Conservation (phyloP, 169 alveolate genomes). For the Perkinsus chesapeaki region DNA sequence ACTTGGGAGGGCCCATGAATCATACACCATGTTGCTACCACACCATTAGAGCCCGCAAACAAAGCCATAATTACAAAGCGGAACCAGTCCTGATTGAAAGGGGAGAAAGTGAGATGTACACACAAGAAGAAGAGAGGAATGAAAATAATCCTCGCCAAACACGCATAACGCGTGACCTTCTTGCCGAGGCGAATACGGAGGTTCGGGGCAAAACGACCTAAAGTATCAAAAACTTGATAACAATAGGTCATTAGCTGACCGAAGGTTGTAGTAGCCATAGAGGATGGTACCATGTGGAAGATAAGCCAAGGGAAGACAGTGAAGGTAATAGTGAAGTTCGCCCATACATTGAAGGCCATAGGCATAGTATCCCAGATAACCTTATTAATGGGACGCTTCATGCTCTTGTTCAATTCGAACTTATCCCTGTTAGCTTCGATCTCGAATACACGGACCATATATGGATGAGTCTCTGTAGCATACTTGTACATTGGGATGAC, state of each 20-base stretch:
- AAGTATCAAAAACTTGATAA: not conserved
- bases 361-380: not conserved
- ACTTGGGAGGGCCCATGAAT: not conserved
- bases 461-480: not conserved
- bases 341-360: not conserved
- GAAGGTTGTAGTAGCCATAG: not conserved
- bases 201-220: not conserved
- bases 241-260: not conserved
- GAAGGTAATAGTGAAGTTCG: not conserved
- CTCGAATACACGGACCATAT: not conserved
- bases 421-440: not conserved
- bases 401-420: not conserved
- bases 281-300: not conserved
- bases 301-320: not conserved
- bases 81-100: not conserved
- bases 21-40: not conserved
- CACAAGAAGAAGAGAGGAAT: not conserved
- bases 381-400: not conserved
- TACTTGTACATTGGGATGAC: not conserved
- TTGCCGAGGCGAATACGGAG: not conserved
- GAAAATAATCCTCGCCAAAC: not conserved
- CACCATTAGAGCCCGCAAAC: not conserved
- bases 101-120: not conserved
- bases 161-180: not conserved
- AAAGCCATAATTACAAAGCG: not conserved